Conservation (phyloP, 257 asterid species). For the Solanum lycopersicoides region DNA sequence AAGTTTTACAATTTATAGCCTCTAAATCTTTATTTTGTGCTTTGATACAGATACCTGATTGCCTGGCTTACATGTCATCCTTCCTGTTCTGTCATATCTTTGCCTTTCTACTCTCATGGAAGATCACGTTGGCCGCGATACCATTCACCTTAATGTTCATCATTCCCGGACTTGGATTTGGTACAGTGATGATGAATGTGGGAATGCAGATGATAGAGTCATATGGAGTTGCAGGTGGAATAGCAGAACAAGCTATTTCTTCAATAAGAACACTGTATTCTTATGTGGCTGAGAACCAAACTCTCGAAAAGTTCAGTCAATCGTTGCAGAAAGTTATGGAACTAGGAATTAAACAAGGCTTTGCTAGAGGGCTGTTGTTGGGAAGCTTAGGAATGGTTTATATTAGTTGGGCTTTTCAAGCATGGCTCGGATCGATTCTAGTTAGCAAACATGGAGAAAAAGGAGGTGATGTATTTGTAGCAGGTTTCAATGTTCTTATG, state of each 20-base stretch:
- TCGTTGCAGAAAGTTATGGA: slow-evolving; percentile 61
- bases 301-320: slow-evolving; percentile 48
- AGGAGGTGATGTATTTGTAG: slow-evolving; percentile 75
- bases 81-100: slow-evolving; percentile 67
- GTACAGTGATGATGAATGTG: slow-evolving; percentile 65
- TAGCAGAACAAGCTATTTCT: slow-evolving; percentile 77
- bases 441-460: slow-evolving; percentile 58
- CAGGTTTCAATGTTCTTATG: slow-evolving; percentile 85
- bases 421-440: slow-evolving; percentile 65
- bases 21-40: background rate
- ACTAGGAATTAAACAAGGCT: slow-evolving; percentile 62
- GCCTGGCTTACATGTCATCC: slow-evolving; percentile 69
- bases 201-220: slow-evolving; percentile 53
- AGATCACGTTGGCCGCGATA: slow-evolving; percentile 57
- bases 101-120: slow-evolving; percentile 69
- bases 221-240: slow-evolving; percentile 60
- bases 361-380: slow-evolving; percentile 74
- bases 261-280: slow-evolving; percentile 59
- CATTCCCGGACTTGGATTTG: slow-evolving; percentile 70
- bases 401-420: slow-evolving; percentile 81
- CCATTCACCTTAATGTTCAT: slow-evolving; percentile 74
- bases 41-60: slow-evolving; percentile 60
- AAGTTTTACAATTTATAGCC: background rate
- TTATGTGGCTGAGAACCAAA: slow-evolving; percentile 55
- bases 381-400: slow-evolving; percentile 77